Evolutionary conservation across 352 stramenopile genomes (phyloP), one percentile per base, ranked within the genome.

Genomic region (Phytophthora ramorum): DNA sequence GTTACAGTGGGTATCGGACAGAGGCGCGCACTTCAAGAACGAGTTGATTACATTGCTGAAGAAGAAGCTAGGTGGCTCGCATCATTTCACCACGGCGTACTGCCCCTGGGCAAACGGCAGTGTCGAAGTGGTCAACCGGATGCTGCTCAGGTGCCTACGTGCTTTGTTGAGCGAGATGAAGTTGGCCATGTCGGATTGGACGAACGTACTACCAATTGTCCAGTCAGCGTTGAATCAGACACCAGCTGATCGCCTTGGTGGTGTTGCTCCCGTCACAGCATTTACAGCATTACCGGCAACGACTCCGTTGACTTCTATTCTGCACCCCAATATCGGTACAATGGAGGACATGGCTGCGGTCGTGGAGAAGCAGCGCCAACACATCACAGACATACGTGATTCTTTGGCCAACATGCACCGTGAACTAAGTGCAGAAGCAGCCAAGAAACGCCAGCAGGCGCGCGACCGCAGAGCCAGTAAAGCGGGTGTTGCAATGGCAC

Each of bases 11-110:
- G 68, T 80, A 0, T 76, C 59, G 0, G 75, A 76, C 20, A 46
- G 46, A 19, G 71, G 66, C 0, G 19, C 63, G 0, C 67, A 83
- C 20, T 79, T 78, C 38, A 78, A 71, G 38, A 82, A 77, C 34
- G 5, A 64, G n/a, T 4, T 75, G 0, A 55, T 79, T 7, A 46
- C 49, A 0, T 19, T 55, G 24, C 19, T 77, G 7, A 28, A 28
- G 24, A 28, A 28, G 24, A 28, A 28, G 24, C 24, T 37, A 3
- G 64, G 63, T 14, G 20, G 43, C 0, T 30, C 64, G 0, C 75
- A 79, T 28, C 69, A 76, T 53, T 77, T 76, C n/a, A 58, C 45
- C 0, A 67, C 64, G 0, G 61, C 65, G 1, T 81, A 79, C 5
- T 28, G 24, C 24, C 24, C 24, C 3, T 28, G 24, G 24, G 24